These are phyloP conservation scores for Tetrapisispora pingtungensis DNA, from an alignment of 805 yeast genomes.

Conservation along the genomic window DNA sequence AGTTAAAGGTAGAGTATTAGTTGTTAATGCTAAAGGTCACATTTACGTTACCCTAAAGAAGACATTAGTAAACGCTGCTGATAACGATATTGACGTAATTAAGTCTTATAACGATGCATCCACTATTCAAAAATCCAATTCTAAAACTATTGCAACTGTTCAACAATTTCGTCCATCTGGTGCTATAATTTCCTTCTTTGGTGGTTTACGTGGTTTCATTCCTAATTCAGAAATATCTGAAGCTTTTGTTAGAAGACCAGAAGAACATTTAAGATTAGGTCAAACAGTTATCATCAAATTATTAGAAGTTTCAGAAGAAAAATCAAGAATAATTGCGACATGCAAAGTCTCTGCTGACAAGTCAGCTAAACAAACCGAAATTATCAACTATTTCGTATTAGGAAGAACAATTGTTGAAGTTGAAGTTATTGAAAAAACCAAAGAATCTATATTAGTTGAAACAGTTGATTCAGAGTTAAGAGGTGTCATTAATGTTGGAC, in stretches of 20 bases:
- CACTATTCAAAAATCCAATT: conserved; percentile 30
- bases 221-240: conserved; percentile 88
- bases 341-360: conserved; percentile 56
- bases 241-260: conserved; percentile 67
- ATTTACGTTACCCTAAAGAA: conserved; percentile 70
- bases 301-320: conserved; percentile 43
- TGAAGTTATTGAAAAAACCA: conserved; percentile 60
- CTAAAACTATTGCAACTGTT: conserved; percentile 61
- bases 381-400: conserved; percentile 39
- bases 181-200: conserved; percentile 76
- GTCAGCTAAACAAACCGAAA: conserved; percentile 35
- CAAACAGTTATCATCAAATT: conserved; percentile 74
- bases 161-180: conserved; percentile 65
- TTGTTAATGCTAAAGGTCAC: conserved; percentile 37
- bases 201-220: conserved; percentile 63
- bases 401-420: conserved; percentile 57
- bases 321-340: conserved; percentile 54
- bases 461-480: conserved; percentile 39
- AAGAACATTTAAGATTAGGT: conserved; percentile 68
- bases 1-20: conserved; percentile 64
- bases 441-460: conserved; percentile 63
- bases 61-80: conserved; percentile 52
- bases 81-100: conserved; percentile 28
- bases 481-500: conserved; percentile 68
- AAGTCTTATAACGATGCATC: conserved; percentile 43